Evolutionary conservation across 2,329 filamentous ascomycete genomes (phyloP), one percentile per base, ranked within the genome.

Genomic region (Alternaria tenuissima): DNA sequence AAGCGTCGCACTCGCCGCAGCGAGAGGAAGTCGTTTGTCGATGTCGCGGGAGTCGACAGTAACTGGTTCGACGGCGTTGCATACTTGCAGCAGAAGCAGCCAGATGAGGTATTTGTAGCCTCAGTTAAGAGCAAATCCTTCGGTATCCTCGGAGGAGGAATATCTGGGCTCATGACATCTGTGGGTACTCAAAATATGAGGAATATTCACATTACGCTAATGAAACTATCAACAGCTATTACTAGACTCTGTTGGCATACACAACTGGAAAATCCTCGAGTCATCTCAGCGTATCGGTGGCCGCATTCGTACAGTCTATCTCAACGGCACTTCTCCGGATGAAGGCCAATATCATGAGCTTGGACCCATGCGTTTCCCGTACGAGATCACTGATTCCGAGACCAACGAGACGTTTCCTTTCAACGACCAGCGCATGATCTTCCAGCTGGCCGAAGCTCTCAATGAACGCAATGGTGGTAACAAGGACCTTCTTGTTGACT

Each of bases 341-440:
- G 82, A 88, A 62, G 89, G 89, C 66, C 86, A 87, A 16, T 89
- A 89, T 69, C 86, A 89, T 65, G 88, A 89, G 69, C 81, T 83
- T 81, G 87, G 87, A 0, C 85, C 87, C 0, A 89, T 89, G 87
- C 80, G 87, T 3, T 85, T 89, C 61, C 87, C 87, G 0, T 78
- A 83, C 39, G 80, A 78, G 14, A 75, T 82, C 4, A 77, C 73
- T 0, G 81, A 84, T 59, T 72, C 80, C 2, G 77, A 77, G 22
- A 79, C 81, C 24, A 85, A 86, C 62, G 80, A 84, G 66, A 87
- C 83, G 0, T 67, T 81, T 7, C 81, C 85, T 59, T 85, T 89
- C 62, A 82, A 82, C 5, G 87, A 89, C 63, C 87, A 89, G 65
- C 80, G 85, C 57, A 79, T 90, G 66, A 84, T 89, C 0, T 89